Evolutionary conservation across 1,284 basidiomycete species (phyloP), one percentile per base, ranked within the genome.

Genomic region (Cutaneotrichosporon cavernicola): DNA sequence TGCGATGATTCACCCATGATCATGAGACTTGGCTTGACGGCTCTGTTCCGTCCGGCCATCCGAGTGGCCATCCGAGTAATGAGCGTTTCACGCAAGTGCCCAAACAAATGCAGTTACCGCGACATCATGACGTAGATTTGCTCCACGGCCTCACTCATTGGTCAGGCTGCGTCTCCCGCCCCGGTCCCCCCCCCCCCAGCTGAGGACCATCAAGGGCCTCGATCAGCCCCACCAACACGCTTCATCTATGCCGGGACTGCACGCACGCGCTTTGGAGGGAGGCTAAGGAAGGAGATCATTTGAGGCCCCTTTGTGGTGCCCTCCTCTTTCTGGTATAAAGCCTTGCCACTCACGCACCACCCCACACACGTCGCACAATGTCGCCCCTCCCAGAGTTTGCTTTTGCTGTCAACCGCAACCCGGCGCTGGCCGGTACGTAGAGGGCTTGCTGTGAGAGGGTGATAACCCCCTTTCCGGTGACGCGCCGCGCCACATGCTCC

Each of bases 381-480:
- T 79, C 78, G 18, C 75, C 77, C 55, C 61, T 80, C 14, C 80
- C 80, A 1, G 80, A 81, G 65, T 65, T 87, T 67, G 76, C 87
- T n/a, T 82, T 88, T 65, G 79, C 82, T 21, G 82, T 87, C 64
- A 84, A 86, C 10, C 82, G 86, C 66, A 87, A 87, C 74, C 84
- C 87, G 22, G 77, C 86, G 52, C 78, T 85, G 16, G 87, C 87
- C 10, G 76, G 79, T 79, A 36, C 64, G 74, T 73, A n/a, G 16
- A 52, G 2, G 31, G 31, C 51, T 13, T 18, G 43, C 18, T n/a
- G 18, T 46, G 43, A 18, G 43, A n/a, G 16, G 43, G 18, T 18
- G 43, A 18, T n/a, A 7, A 46, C 16, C 18, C 18, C 43, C 43
- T 18, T 46, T 18, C 18, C 18, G 14, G 58, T 34, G 21, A 9